Evolutionary conservation across 2,329 filamentous ascomycete species (phyloP), one percentile per base, ranked within the genome.

Genomic region (Orbilia ellipsospora): DNA sequence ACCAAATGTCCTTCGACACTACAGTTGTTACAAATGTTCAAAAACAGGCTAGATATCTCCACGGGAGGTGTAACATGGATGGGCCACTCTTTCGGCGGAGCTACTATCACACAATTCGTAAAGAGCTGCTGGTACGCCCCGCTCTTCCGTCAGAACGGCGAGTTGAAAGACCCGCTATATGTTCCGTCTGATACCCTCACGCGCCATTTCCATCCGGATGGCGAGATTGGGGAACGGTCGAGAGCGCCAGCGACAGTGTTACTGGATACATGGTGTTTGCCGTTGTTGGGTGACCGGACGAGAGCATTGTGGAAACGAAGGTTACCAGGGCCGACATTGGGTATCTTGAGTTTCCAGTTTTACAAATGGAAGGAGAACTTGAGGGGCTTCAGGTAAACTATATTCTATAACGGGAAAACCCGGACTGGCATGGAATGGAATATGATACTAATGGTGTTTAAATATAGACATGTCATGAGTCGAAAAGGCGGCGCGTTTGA

Each of bases 71-170:
- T 96, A 54, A 87, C 90, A 50, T 94, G 92, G 80, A 88, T 87
- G 0, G 93, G 93, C 2, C 93, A 96, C 82, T 93, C 90, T 16
- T 96, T 96, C 78, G 93, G 93, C 20, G 90, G 89, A 0, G 87
- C 91, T 92, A 73, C 91, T 0, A 85, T 88, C 18, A 86, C 91
- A 1, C 93, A 96, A 80, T 87, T 96, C 65, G 83, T 94, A 59
- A 96, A 96, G 83, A 90, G 88, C 61, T 88, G 90, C 10, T 94
- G 90, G 84, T 92, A 93, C 82, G 85, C 61, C 12, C 69, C 69
- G 8, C 15, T 61, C 10, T 61, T 73, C 16, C 16, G 5, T 2
- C 23, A 67, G 26, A 60, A 60, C 4, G 40, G 42, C 0, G 56
- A 72, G 18, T 28, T 66, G 36, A 66, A 73, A 23, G 67, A 77